phyloP scores from a whole-genome alignment of 164 flowering plant species.

The Echeveria elegans region DNA sequence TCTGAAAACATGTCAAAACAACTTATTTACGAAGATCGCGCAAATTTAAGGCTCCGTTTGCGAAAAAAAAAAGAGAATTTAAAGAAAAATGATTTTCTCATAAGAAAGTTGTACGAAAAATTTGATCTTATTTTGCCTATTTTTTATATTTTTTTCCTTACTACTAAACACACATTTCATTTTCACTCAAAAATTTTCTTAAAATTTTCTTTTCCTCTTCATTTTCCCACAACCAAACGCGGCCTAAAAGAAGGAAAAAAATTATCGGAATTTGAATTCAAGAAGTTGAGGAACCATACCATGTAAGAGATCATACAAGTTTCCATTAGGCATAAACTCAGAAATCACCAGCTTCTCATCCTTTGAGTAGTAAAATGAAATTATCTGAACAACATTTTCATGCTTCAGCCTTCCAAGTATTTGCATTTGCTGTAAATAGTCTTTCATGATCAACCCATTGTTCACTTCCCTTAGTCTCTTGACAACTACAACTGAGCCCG shows the following conservation, averaged over 20 bases:
- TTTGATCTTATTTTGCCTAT: too few species aligned
- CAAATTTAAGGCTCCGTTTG: too few species aligned
- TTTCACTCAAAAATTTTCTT: too few species aligned
- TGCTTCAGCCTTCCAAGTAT: conserved; percentile 43
- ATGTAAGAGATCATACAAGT: conserved; percentile 45
- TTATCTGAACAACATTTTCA: conserved; percentile 36
- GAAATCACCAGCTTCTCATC: conserved; percentile 54
- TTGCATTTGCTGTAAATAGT: conserved; percentile 46
- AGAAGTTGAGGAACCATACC: conserved; percentile 23
- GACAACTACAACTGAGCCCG: conserved; percentile 34
- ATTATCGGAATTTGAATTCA: background rate
- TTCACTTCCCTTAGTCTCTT: conserved; percentile 44
- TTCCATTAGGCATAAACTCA: conserved; percentile 38
- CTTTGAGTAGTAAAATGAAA: conserved; percentile 42
- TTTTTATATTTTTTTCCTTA: too few species aligned
- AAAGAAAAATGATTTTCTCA: too few species aligned
- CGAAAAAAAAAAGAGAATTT: too few species aligned
- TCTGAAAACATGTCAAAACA: background rate
- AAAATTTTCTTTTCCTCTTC: too few species aligned
- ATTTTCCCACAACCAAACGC: too few species aligned
- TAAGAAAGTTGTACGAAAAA: too few species aligned
- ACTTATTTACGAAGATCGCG: background rate
- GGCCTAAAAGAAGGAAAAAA: too few species aligned
- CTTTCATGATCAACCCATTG: conserved; percentile 34
- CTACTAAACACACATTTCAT: too few species aligned